Conservation (phyloP, 129 eudicot species). For the Chrysanthemum seticuspe region DNA sequence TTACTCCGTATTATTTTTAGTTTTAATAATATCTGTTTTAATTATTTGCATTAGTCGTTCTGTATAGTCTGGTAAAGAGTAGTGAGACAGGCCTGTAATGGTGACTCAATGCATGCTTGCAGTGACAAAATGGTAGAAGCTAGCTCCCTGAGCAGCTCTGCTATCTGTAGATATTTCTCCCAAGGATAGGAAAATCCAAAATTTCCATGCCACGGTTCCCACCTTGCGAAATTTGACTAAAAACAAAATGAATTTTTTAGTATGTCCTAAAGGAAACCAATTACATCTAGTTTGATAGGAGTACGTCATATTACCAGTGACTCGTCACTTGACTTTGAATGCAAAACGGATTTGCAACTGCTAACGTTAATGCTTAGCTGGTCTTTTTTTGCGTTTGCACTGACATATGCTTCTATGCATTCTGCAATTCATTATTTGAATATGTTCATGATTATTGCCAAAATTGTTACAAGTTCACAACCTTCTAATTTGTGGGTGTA, state of each 20-base stretch:
- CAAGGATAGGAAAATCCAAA: conserved; percentile 74
- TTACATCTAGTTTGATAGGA: neutral
- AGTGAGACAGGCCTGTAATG: conserved; percentile 48
- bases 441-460: too few relatives aligned
- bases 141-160: conserved; percentile 66
- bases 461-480: conserved; percentile 4
- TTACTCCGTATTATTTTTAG: too few relatives aligned
- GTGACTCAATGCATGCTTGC: conserved; percentile 56
- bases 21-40: too few relatives aligned
- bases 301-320: conserved; percentile 48
- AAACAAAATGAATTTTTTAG: conserved; percentile 3
- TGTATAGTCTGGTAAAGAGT: conserved; percentile 1
- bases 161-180: conserved; percentile 67
- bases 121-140: conserved; percentile 54
- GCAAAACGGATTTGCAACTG: conserved; percentile 61
- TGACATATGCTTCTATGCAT: conserved; percentile 44
- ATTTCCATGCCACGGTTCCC: conserved; percentile 97
- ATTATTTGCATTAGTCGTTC: neutral
- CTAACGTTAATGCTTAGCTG: conserved; percentile 18
- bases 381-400: conserved; percentile 37
- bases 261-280: neutral
- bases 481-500: neutral
- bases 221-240: conserved; percentile 73
- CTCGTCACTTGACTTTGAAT: conserved; percentile 74
- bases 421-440: too few relatives aligned